Conservation (phyloP, 2,329 filamentous ascomycete species). For the Xylaria sp. region DNA sequence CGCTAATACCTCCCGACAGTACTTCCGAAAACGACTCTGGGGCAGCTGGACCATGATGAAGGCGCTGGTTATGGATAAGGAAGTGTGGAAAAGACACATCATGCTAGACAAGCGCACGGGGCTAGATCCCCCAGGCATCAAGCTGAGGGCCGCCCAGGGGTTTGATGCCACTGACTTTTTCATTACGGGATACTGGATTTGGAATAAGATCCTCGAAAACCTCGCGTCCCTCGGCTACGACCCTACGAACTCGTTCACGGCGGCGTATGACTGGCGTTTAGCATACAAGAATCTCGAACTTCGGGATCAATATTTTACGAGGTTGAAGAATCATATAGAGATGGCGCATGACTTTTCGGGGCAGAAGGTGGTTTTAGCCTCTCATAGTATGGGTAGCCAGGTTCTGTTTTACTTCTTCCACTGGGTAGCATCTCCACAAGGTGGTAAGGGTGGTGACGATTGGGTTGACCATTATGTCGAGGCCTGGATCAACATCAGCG, state of each 20-base stretch:
- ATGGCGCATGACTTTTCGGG: constrained; percentile 72
- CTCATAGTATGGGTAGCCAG: constrained; percentile 97
- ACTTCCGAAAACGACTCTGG: constrained; percentile 94
- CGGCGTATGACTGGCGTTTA: constrained; percentile 87
- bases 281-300: constrained; percentile 88
- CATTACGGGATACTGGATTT: constrained; percentile 93
- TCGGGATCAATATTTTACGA: constrained; percentile 91
- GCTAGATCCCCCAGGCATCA: constrained; percentile 86
- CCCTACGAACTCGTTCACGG: constrained; percentile 72
- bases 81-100: constrained; percentile 92
- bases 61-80: constrained; percentile 88
- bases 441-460: constrained; percentile 77
- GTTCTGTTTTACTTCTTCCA: constrained; percentile 86
- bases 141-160: constrained; percentile 89
- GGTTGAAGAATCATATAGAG: constrained; percentile 89
- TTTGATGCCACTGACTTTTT: constrained; percentile 99
- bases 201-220: constrained; percentile 98
- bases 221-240: constrained; percentile 95
- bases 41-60: constrained; percentile 99
- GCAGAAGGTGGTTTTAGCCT: constrained; percentile 82
- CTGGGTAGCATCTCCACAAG: constrained; percentile 77
- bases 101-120: constrained; percentile 95
- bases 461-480: constrained; percentile 94
- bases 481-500: constrained; percentile 97
- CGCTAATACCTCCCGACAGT: constrained; percentile 78